Evolutionary conservation across 2,329 filamentous ascomycete genomes (phyloP).

Genomic region (Scytalidium lignicola): DNA sequence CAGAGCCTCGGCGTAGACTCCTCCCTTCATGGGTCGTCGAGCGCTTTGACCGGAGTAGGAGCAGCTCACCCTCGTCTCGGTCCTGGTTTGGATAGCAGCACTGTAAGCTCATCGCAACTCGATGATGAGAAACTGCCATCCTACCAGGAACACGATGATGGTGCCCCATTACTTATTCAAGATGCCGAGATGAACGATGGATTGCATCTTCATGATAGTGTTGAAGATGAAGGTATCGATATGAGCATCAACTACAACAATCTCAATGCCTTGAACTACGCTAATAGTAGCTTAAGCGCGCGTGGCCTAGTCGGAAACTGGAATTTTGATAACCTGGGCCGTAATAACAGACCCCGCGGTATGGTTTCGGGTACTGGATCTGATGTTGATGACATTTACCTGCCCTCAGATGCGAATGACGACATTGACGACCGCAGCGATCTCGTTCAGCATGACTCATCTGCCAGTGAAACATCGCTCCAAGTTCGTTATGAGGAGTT

Average conservation of each 20-base stretch:
- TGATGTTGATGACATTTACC: slow-evolving; percentile 11
- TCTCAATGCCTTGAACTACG: slow-evolving; percentile 8
- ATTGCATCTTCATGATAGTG: slow-evolving; percentile 16
- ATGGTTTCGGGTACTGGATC: slow-evolving; percentile 22
- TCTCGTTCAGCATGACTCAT: slow-evolving; percentile 24
- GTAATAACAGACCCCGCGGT: slow-evolving; percentile 9
- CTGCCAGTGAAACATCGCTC: slow-evolving; percentile 16
- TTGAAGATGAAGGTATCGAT: slow-evolving; percentile 26
- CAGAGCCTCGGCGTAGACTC: slow-evolving; percentile 77
- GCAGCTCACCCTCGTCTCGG: slow-evolving; percentile 63
- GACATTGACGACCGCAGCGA: slow-evolving; percentile 20
- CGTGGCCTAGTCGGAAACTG: slow-evolving; percentile 6
- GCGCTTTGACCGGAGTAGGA: slow-evolving; percentile 74
- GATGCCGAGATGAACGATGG: slow-evolving; percentile 16
- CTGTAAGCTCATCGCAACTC: slow-evolving; percentile 19
- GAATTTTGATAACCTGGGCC: slow-evolving; percentile 11
- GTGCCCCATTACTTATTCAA: slow-evolving; percentile 7
- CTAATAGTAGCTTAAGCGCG: not conserved
- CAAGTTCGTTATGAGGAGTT: slow-evolving; percentile 21
- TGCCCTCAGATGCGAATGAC: slow-evolving; percentile 5
- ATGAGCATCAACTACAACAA: slow-evolving; percentile 13
- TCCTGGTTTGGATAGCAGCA: slow-evolving; percentile 45
- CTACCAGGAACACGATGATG: slow-evolving; percentile 20
- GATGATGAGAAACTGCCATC: slow-evolving; percentile 16
- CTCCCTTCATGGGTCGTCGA: slow-evolving; percentile 88